These are phyloP conservation scores for Penicillium sp. DNA, from an alignment of 2,329 filamentous ascomycete genomes.

Conservation along the genomic window DNA sequence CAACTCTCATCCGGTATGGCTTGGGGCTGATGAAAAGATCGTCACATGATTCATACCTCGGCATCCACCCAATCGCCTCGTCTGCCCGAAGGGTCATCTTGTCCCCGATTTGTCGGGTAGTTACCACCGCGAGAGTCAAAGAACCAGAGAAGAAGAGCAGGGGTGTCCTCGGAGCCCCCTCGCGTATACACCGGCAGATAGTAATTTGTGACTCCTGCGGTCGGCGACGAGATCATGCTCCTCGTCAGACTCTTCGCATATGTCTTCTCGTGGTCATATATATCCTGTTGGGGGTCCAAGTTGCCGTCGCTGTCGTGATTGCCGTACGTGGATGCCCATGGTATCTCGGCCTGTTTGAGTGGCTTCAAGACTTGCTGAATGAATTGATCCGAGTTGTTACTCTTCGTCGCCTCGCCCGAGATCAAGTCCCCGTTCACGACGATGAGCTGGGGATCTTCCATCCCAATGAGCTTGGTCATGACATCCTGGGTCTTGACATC, in stretches of 20 bases:
- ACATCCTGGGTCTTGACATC: constrained; percentile 54
- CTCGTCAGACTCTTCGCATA: constrained; percentile 38
- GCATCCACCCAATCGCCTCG: constrained; percentile 43
- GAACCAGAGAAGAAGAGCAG: constrained; percentile 59
- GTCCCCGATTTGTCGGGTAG: constrained; percentile 39
- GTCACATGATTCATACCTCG: constrained; percentile 16
- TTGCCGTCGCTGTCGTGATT: constrained; percentile 63
- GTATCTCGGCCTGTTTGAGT: constrained; percentile 49
- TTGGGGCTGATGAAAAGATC: neutral
- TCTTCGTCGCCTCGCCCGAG: constrained; percentile 58
- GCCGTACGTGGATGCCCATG: constrained; percentile 64
- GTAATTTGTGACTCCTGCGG: constrained; percentile 49
- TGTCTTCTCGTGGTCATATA: constrained; percentile 39
- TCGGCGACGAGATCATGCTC: constrained; percentile 35
- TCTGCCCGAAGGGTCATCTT: constrained; percentile 20
- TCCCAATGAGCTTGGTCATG: constrained; percentile 53
- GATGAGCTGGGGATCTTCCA: constrained; percentile 54
- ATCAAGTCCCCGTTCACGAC: constrained; percentile 68
- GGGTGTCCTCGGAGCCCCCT: constrained; percentile 35
- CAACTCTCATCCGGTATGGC: too few relatives aligned
- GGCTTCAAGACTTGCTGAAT: constrained; percentile 56
- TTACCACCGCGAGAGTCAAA: constrained; percentile 61
- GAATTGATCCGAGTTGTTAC: constrained; percentile 51
- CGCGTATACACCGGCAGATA: constrained; percentile 47
- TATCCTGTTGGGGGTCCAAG: constrained; percentile 42